These are phyloP conservation scores for Sungouiella blattae DNA, from an alignment of 805 yeast species.

Conservation along the genomic window DNA sequence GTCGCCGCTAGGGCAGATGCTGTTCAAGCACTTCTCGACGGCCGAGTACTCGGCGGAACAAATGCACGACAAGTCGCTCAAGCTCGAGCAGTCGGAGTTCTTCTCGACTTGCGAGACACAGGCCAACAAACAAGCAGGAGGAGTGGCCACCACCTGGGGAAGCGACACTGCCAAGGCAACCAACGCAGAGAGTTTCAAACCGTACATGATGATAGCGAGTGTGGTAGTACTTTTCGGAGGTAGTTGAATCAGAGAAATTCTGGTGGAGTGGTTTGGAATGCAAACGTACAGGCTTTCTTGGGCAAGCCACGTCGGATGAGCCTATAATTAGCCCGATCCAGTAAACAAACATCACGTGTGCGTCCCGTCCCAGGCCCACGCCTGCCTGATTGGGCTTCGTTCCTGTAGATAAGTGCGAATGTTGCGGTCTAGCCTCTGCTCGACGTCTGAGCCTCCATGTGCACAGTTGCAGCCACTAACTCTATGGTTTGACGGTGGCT, in stretches of 20 bases:
- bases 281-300: slow-evolving; percentile 5
- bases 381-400: too few relatives aligned
- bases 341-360: too few relatives aligned
- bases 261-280: neutral
- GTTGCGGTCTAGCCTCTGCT: too few relatives aligned
- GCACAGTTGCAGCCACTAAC: too few relatives aligned
- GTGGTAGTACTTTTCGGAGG: too few relatives aligned
- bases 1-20: slow-evolving; percentile 64
- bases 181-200: slow-evolving; percentile 14
- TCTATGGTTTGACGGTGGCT: too few relatives aligned
- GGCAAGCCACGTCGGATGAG: slow-evolving; percentile 5
- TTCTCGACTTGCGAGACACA: slow-evolving; percentile 74
- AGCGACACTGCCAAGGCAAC: slow-evolving; percentile 37
- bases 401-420: too few relatives aligned
- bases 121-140: slow-evolving; percentile 90
- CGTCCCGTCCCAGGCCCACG: too few relatives aligned
- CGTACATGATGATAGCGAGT: slow-evolving; percentile 9
- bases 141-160: slow-evolving; percentile 58
- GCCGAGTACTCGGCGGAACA: slow-evolving; percentile 55
- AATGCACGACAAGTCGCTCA: slow-evolving; percentile 66
- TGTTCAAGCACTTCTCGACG: slow-evolving; percentile 59
- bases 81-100: slow-evolving; percentile 51
- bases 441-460: too few relatives aligned
- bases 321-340: too few relatives aligned
- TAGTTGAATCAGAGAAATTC: neutral